These are phyloP conservation scores for Scorias spongiosa DNA, from an alignment of 2,329 filamentous ascomycete species.

Conservation along the genomic window DNA sequence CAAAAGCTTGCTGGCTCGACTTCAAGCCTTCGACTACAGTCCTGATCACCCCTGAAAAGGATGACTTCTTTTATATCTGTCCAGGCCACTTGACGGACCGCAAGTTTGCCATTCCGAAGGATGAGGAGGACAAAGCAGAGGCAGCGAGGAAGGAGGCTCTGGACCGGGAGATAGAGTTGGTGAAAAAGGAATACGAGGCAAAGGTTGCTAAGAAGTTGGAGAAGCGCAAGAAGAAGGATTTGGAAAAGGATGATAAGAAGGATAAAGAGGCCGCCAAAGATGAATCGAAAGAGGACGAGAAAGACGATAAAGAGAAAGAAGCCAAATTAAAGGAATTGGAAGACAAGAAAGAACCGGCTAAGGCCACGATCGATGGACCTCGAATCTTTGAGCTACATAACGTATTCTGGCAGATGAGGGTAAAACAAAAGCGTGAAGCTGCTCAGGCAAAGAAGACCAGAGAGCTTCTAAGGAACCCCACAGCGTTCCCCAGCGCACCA, in stretches of 20 bases:
- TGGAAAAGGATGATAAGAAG: conserved; percentile 44
- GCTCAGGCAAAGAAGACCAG: conserved; percentile 67
- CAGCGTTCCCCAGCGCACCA: conserved; percentile 74
- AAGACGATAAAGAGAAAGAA: conserved; percentile 26
- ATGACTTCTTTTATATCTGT: conserved; percentile 82
- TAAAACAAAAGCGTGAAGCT: conserved; percentile 63
- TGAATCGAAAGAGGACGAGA: conserved; percentile 58
- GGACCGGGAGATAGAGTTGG: conserved; percentile 31
- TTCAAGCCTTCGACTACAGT: conserved; percentile 79
- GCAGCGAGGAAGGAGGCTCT: conserved; percentile 38
- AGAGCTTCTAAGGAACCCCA: conserved; percentile 63
- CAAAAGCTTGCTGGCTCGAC: conserved; percentile 80
- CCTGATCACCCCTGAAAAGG: conserved; percentile 75
- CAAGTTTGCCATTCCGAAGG: conserved; percentile 60
- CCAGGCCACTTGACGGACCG: conserved; percentile 66
- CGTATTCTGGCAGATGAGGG: conserved; percentile 78
- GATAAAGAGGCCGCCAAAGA: conserved; percentile 55
- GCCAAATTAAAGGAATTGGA: conserved; percentile 25
- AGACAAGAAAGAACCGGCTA: conserved; percentile 44
- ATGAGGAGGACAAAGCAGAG: conserved; percentile 44
- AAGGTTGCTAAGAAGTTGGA: conserved; percentile 28
- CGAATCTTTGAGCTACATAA: conserved; percentile 74
- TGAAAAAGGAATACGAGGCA: conserved; percentile 38
- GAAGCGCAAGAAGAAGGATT: conserved; percentile 23
- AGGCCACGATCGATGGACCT: conserved; percentile 49